Base-by-base conservation (phyloP, 208 protist species). In the Acanthamoeba rhysodes region DNA sequence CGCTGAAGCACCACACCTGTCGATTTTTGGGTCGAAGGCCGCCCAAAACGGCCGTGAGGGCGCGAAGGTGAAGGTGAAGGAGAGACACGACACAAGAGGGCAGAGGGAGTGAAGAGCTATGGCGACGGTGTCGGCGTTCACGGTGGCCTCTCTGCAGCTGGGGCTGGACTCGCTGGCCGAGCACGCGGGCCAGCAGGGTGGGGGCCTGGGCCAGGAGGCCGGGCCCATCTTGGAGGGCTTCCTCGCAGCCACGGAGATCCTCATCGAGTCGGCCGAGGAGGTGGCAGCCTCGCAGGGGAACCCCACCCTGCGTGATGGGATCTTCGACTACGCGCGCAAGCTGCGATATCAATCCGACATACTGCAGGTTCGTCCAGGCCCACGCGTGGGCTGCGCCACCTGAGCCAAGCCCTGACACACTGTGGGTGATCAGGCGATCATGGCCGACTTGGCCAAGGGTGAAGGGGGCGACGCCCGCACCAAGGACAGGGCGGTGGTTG, bases 211-310 rank as follows among this genome's bases (percentile, higher is more conserved):
- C 16, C 6, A 53, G 41, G 80, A 64, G 7, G 50, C 48, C 10
- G 10, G 62, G 8, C 80, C 80, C 41, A 41, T 88, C 1, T 24
- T 88, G 50, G 80, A 88, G 34, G 50, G 50, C 27, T 88, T 88
- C 48, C 12, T 88, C 14, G 7, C 80, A 2, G 80, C 50, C 20
- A 88, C 80, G 0, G 48, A 57, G 48, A 32, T 62, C n/a, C 29
- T 88, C 6, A 64, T 64, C 45, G 80, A 88, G 80, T 88, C 50
- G 5, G 80, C 80, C 41, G 80, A 88, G 10, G 80, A 88, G 50
- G 80, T 88, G 5, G 80, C 29, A 7, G 24, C 50, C 80, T 34
- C 50, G 22, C 45, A 34, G 4, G 27, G 10, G 14, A 20, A 88
- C 14, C 80, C 41, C 27, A 64, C 53, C 10, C 62, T 88, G 50